Evolutionary conservation across 2,329 filamentous ascomycete species (phyloP).

Genomic region (Penicillium freii): DNA sequence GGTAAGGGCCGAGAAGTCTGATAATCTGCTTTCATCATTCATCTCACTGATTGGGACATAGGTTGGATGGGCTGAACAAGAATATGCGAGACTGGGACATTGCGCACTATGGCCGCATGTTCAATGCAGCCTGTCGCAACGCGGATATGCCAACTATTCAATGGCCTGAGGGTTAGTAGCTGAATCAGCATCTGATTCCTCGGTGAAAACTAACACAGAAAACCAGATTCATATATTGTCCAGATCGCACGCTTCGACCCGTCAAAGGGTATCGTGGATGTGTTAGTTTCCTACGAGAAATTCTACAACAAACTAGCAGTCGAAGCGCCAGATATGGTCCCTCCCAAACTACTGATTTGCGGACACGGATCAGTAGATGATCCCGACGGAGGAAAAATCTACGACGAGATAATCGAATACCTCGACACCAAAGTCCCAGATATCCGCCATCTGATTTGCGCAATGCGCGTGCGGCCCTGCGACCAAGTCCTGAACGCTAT

Average conservation of each 20-base stretch:
- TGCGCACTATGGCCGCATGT: slow-evolving; percentile 72
- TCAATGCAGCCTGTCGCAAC: slow-evolving; percentile 62
- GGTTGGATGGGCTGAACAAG: slow-evolving; percentile 80
- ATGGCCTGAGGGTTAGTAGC: slow-evolving; percentile 36
- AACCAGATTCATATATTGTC: slow-evolving; percentile 66
- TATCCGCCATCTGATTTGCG: slow-evolving; percentile 64
- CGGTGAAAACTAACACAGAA: slow-evolving; percentile 47
- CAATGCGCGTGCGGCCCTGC: slow-evolving; percentile 73
- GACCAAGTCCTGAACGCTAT: slow-evolving; percentile 78
- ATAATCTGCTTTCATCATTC: not conserved
- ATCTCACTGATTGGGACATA: slow-evolving; percentile 29
- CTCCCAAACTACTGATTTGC: slow-evolving; percentile 70
- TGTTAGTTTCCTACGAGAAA: slow-evolving; percentile 72
- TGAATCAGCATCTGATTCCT: slow-evolving; percentile 6
- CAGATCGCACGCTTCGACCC: slow-evolving; percentile 83
- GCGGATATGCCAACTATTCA: slow-evolving; percentile 49
- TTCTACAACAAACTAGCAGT: slow-evolving; percentile 62
- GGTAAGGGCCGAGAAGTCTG: slow-evolving; percentile 46
- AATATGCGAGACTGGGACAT: slow-evolving; percentile 66
- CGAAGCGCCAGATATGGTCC: slow-evolving; percentile 51
- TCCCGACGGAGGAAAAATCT: slow-evolving; percentile 70
- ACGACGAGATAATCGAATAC: slow-evolving; percentile 67
- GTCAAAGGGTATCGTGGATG: slow-evolving; percentile 75
- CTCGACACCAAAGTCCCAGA: slow-evolving; percentile 63
- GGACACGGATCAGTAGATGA: slow-evolving; percentile 81